These are phyloP conservation scores for Phytophthora aleatoria DNA, from an alignment of 352 stramenopile species.

Conservation along the genomic window DNA sequence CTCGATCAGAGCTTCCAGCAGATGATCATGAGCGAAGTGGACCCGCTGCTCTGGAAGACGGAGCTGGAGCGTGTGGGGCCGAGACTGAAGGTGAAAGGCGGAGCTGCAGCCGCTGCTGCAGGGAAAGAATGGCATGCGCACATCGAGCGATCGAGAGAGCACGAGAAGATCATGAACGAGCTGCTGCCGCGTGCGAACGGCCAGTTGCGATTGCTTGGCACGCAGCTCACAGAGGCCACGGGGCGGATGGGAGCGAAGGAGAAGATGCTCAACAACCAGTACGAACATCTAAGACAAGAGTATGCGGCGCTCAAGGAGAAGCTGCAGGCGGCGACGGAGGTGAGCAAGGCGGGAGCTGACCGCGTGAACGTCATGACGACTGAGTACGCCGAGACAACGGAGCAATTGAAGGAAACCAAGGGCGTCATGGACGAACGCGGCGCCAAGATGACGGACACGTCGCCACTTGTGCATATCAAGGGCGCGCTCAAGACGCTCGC, in stretches of 20 bases:
- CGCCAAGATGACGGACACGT: slow-evolving; percentile 88
- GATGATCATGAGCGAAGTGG: slow-evolving; percentile 85
- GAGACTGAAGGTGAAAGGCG: slow-evolving; percentile 64
- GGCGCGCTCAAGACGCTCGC: slow-evolving; percentile 78
- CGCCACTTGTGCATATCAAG: slow-evolving; percentile 86
- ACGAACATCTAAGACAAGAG: slow-evolving; percentile 68
- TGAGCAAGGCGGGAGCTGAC: slow-evolving; percentile 68
- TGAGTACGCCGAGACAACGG: slow-evolving; percentile 70
- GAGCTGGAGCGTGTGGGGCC: slow-evolving; percentile 83
- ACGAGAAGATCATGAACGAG: slow-evolving; percentile 67
- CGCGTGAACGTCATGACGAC: slow-evolving; percentile 81
- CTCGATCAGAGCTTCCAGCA: slow-evolving; percentile 82
- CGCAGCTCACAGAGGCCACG: slow-evolving; percentile 62
- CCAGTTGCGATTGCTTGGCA: slow-evolving; percentile 66
- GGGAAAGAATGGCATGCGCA: slow-evolving; percentile 82
- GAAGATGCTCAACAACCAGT: slow-evolving; percentile 85
- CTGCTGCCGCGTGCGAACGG: slow-evolving; percentile 59
- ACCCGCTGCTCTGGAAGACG: slow-evolving; percentile 83
- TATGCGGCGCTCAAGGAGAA: slow-evolving; percentile 73
- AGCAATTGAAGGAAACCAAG: slow-evolving; percentile 82
- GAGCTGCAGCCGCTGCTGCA: slow-evolving; percentile 50
- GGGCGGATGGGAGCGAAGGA: slow-evolving; percentile 72
- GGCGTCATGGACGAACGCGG: slow-evolving; percentile 78
- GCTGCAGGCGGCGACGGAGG: slow-evolving; percentile 58
- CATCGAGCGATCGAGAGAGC: slow-evolving; percentile 77